Percentiles rank a stretch among this genome's conserved stretches.
These are phyloP conservation scores for Hyaloperonospora brassicae DNA, from an alignment of 352 stramenopile species.

Conservation along the genomic window DNA sequence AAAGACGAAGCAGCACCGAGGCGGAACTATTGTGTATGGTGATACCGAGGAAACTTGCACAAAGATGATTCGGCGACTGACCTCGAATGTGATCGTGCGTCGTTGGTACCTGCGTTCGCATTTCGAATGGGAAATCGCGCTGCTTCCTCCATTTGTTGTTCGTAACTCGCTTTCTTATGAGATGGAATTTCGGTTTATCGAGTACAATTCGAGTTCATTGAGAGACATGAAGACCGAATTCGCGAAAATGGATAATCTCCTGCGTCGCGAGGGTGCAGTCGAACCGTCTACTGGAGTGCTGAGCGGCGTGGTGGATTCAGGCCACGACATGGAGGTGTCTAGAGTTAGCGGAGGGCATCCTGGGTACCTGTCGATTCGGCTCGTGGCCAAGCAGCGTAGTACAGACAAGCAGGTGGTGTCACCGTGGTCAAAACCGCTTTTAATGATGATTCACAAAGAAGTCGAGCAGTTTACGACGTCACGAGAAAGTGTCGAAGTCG, in stretches of 20 bases:
- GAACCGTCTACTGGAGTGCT: slow-evolving; percentile 35
- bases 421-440: slow-evolving; percentile 70
- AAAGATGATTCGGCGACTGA: slow-evolving; percentile 64
- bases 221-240: slow-evolving; percentile 52
- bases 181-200: slow-evolving; percentile 77
- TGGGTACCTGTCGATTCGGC: slow-evolving; percentile 63
- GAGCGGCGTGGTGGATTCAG: slow-evolving; percentile 48
- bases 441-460: slow-evolving; percentile 75
- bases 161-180: slow-evolving; percentile 83
- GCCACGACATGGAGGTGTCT: slow-evolving; percentile 65
- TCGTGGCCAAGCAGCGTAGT: slow-evolving; percentile 34
- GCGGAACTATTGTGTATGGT: slow-evolving; percentile 66
- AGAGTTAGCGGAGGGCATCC: slow-evolving; percentile 60
- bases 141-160: slow-evolving; percentile 74
- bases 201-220: slow-evolving; percentile 59
- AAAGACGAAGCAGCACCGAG: slow-evolving; percentile 49
- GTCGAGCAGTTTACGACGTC: slow-evolving; percentile 71
- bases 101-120: slow-evolving; percentile 68
- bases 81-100: slow-evolving; percentile 64
- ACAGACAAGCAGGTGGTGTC: slow-evolving; percentile 33
- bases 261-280: slow-evolving; percentile 31
- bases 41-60: slow-evolving; percentile 69
- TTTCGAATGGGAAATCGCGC: slow-evolving; percentile 73
- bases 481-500: slow-evolving; percentile 45
- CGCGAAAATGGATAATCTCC: slow-evolving; percentile 44